Evolutionary conservation across 441 rosid genomes (phyloP).

Genomic region (Erodium texanum): DNA sequence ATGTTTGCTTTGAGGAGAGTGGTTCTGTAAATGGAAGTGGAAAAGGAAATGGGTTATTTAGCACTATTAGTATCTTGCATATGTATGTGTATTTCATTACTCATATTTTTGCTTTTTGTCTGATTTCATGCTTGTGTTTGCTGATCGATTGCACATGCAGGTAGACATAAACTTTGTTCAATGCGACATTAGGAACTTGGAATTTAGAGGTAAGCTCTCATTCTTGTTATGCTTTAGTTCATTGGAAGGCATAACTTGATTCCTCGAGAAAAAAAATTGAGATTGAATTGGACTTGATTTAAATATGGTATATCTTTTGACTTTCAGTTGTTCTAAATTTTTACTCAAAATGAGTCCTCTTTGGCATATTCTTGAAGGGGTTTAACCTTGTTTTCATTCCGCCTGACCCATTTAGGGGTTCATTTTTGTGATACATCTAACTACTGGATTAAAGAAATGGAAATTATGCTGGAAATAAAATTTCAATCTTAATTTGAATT

Average conservation of each 20-base stretch:
- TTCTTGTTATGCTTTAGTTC: background rate
- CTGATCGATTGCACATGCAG: conserved; percentile 34
- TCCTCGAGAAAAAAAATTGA: background rate
- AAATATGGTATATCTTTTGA: background rate
- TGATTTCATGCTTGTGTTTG: no score
- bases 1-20: background rate
- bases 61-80: background rate
- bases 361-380: background rate
- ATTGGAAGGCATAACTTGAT: background rate
- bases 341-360: background rate
- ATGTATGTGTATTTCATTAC: background rate
- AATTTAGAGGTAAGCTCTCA: conserved; percentile 48
- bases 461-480: background rate
- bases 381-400: background rate
- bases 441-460: background rate
- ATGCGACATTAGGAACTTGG: conserved; percentile 54
- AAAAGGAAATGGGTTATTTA: background rate
- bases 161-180: conserved; percentile 69
- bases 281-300: background rate
- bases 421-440: background rate
- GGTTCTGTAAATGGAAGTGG: background rate
- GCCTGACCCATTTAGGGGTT: background rate
- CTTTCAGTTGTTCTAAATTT: background rate
- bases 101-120: conserved; percentile 2
- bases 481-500: background rate